Base-by-base conservation (phyloP, 2,329 filamentous ascomycete species). In the Ustulina deusta region DNA sequence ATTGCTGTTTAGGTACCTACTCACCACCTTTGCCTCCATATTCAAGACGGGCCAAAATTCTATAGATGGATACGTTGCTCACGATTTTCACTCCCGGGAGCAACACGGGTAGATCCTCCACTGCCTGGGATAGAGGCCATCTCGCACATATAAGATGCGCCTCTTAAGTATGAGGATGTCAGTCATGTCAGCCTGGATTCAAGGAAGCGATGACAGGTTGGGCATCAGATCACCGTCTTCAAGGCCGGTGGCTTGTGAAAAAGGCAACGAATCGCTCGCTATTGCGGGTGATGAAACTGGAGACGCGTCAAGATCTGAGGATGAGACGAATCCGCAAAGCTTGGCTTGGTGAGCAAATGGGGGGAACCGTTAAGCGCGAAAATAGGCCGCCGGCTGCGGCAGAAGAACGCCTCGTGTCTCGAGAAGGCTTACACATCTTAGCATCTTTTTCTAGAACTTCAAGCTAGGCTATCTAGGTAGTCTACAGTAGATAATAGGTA, bases 211-310 rank as follows among this genome's bases (percentile, higher is more conserved):
- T 17, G 51, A 42, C 44, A 22, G 52, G n/a, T n/a, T 34, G 20
- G 51, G 60, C 20, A 15, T n/a, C 51, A 52, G 36, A 49, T 38
- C 34, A 22, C 36, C 27, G 13, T 22, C 17, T 58, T 15, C 25
- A 25, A 25, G 34, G 38, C 55, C 17, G 32, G 36, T 32, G 38
- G 13, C 25, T 36, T 27, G 40, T 13, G 40, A n/a, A 22, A 22
- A 51, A 46, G 27, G 42, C 22, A 42, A 63, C 34, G 59, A 61
- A 57, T 52, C 38, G 11, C 17, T 34, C n/a, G 27, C 27, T 44
- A 29, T 32, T 27, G 27, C 42, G 17, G n/a, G 20, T n/a, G 29
- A 40, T 66, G 64, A 66, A 66, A 66, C 64, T 54, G n/a, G 44
- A 58, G 54, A 29, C 46, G 59, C 59, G 25, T 62, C 64, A 58